Evolutionary conservation across 169 alveolate species (phyloP).

Genomic region (Prorocentrum cordatum): DNA sequence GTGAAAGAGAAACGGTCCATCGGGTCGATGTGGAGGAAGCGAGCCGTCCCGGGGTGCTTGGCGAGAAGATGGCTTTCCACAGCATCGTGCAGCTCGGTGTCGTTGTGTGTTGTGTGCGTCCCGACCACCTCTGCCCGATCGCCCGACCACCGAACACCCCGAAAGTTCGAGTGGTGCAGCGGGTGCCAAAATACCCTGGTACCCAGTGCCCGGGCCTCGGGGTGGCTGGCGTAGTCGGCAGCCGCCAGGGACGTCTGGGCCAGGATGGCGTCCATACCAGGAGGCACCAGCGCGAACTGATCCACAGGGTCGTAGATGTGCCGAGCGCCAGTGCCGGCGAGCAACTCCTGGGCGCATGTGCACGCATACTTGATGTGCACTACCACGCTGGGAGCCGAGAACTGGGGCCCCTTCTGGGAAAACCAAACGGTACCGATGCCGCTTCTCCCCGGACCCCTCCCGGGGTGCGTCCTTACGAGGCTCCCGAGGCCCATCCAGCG

Average conservation of each 20-base stretch:
- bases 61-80: neutral
- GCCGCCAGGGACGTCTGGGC: neutral
- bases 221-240: neutral
- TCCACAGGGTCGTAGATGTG: neutral
- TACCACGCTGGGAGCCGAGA: too few species aligned
- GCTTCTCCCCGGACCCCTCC: too few species aligned
- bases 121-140: neutral
- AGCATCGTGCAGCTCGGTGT: neutral
- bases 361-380: too few species aligned
- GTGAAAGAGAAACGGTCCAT: slow-evolving; percentile 9
- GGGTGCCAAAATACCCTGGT: neutral
- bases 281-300: neutral
- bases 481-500: too few species aligned
- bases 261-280: neutral
- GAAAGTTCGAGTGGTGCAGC: neutral
- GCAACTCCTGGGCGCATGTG: neutral
- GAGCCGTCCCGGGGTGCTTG: neutral
- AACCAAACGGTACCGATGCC: too few species aligned
- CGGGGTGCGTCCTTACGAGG: too few species aligned
- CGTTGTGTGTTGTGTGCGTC: slow-evolving; percentile 23
- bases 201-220: neutral
- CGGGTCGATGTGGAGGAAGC: slow-evolving; percentile 37
- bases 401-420: too few species aligned
- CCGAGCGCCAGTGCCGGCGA: neutral
- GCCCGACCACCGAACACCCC: neutral